Evolutionary conservation across 495 filamentous ascomycete genomes (phyloP).

Genomic region (Xylaria sp.): DNA sequence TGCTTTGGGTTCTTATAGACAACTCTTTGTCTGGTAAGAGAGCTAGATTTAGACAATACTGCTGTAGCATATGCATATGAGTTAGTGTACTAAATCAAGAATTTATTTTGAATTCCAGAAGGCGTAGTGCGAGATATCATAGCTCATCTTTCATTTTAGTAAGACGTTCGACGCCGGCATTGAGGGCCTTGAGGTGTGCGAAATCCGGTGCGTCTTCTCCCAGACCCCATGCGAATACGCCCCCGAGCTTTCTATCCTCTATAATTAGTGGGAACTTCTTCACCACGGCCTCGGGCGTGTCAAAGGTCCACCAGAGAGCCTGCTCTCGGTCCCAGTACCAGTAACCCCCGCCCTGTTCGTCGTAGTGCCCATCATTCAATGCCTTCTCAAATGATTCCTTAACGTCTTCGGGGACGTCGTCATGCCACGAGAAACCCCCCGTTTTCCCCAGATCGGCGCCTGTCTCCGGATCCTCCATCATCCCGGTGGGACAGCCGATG

Average conservation of each 20-base stretch:
- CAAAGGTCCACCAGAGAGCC: conserved; percentile 78
- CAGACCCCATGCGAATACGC: conserved; percentile 76
- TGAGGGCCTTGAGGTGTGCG: conserved; percentile 65
- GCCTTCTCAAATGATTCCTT: conserved; percentile 59
- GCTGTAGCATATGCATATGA: not conserved
- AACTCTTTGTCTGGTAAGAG: not conserved
- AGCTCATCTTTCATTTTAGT: conserved; percentile 39
- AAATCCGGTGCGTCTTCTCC: conserved; percentile 72
- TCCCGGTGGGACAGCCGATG: conserved; percentile 67
- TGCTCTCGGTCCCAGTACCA: conserved; percentile 70
- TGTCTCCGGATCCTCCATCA: conserved; percentile 68
- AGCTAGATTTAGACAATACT: not conserved
- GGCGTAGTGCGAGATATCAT: conserved; percentile 1
- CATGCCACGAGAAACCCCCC: conserved; percentile 67
- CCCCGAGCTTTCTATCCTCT: conserved; percentile 64
- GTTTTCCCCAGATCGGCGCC: conserved; percentile 70
- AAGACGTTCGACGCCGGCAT: conserved; percentile 49
- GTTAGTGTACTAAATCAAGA: not conserved
- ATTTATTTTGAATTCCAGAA: not conserved
- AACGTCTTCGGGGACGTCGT: conserved; percentile 54
- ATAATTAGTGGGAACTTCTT: conserved; percentile 71
- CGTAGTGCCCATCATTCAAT: conserved; percentile 59
- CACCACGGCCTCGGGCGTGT: conserved; percentile 66
- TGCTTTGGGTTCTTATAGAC: conserved; percentile 57
- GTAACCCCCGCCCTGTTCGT: conserved; percentile 66